Evolutionary conservation across 345 rosid species (phyloP), one percentile per base, ranked within the genome.

Genomic region (Salix dunnii): DNA sequence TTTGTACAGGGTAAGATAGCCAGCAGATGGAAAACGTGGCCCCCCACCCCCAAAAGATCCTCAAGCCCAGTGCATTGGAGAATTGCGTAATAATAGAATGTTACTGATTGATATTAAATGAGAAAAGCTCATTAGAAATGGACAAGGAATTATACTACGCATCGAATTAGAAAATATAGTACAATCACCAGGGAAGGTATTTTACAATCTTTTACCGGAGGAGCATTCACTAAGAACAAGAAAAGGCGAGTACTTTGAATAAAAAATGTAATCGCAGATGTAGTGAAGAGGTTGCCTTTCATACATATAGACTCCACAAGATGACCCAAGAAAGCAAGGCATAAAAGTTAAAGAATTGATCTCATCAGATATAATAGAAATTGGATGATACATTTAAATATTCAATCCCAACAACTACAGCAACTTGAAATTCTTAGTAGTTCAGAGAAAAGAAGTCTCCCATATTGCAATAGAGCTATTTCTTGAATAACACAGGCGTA

Each of bases 1-100:
- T 66, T 49, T 61, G 73, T 71, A 5, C 43, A 58, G n/a, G 23
- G 55, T 67, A 68, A 17, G 33, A 25, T 27, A 69, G 49, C 76
- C 36, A 16, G 6, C 33, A 72, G 71, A 55, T 55, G 14, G 23
- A n/a, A 55, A 55, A 55, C 61, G 1, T 55, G 61, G 27, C 35
- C 35, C n/a, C 5, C 35, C 35, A 33, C 35, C 11, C 25, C 1
- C 27, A 21, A 55, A n/a, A 0, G 61, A 55, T 55, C 27, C n/a
- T 55, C 61, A 55, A 55, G 27, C 61, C 61, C 25, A 9, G 11
- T 55, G 61, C 10, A 55, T 3, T 25, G 2, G 61, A n/a, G 27
- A n/a, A 55, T n/a, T 53, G 25, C 60, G 7, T 9, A 11, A 9
- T 55, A n/a, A 55, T n/a, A 10, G 43, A 48, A 55, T 55, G 62